Base-by-base conservation (phyloP, 371 early-diverging fungal species). In the Chytridiales sp. region DNA sequence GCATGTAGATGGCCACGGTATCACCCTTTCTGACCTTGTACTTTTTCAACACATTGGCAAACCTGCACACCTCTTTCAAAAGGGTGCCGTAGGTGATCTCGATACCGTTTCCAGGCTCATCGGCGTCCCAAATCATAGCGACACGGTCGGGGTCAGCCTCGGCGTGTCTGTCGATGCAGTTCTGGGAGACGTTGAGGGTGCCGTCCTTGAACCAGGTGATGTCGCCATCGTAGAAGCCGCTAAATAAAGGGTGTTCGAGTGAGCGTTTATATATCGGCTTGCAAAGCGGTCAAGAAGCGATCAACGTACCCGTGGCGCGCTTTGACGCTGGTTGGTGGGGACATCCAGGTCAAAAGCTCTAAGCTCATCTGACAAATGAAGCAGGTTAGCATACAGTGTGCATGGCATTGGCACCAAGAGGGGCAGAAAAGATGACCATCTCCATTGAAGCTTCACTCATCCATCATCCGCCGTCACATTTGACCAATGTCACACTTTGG, bases 131-230 rank as follows among this genome's bases (percentile, higher is more conserved):
- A 52, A 97, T 90, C 64, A 98, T 86, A 40, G 96, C 98, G 19
- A 64, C 56, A 38, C 56, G 81, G 64, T 66, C 51, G 17, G 78
- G 73, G 47, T 59, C 58, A 22, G 51, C 79, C 27, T 75, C 49
- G 32, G 92, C 96, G 78, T 95, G 94, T 42, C 97, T 90, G 68
- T 98, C 99, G 29, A 99, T 88, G 78, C 96, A 95, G 81, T 98
- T 99, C 82, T 93, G 93, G 36, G 89, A 85, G 15, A 91, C 93
- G 74, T 99, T 99, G 60, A 98, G 73, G 68, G 88, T 78, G 36
- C 99, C 99, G 50, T 91, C 93, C 19, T 82, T 76, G 81, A 97
- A 99, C 96, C 97, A 98, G 34, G 87, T 83, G 47, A 92, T 83
- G 66, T 93, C 84, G 50, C 93, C 94, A 30, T 79, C 73, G 3